Percentiles rank a stretch among this genome's conserved stretches.
Evolutionary conservation across 2,329 filamentous ascomycete species (phyloP).

Genomic region (Raffaelea ambrosiae): DNA sequence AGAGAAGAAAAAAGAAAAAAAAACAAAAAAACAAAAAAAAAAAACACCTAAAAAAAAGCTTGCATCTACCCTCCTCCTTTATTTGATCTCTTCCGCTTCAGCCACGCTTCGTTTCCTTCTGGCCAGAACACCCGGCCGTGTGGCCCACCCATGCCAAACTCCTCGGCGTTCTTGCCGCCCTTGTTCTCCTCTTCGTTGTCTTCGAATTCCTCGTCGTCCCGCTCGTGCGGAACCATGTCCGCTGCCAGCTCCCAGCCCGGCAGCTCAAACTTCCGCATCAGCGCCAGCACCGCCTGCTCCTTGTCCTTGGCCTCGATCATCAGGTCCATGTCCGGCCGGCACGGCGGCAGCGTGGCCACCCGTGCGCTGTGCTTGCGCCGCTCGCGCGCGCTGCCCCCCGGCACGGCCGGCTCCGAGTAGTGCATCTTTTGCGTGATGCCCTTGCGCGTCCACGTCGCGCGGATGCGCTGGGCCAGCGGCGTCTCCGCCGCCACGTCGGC

Average conservation of each 20-base stretch:
- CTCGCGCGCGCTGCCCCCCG: conserved; percentile 59
- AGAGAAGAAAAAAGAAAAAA: too few species aligned
- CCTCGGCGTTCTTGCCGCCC: too few species aligned
- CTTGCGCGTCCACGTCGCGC: conserved; percentile 76
- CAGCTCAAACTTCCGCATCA: conserved; percentile 82
- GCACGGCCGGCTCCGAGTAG: conserved; percentile 76
- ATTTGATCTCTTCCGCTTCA: too few species aligned
- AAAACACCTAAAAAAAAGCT: too few species aligned
- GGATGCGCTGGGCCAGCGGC: conserved; percentile 66
- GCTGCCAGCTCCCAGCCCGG: conserved; percentile 70
- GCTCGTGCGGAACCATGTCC: conserved; percentile 67
- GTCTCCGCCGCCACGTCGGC: conserved; percentile 73
- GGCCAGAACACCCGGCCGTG: too few species aligned
- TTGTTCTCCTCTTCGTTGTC: too few species aligned
- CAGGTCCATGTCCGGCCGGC: conserved; percentile 76
- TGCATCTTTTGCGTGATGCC: conserved; percentile 92
- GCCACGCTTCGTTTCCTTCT: too few species aligned
- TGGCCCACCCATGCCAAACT: too few species aligned
- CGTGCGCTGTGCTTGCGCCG: conserved; percentile 78
- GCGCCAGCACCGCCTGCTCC: conserved; percentile 89
- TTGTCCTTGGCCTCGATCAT: conserved; percentile 99
- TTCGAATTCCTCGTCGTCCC: conserved; percentile 74
- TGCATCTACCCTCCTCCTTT: too few species aligned
- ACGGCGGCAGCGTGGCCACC: conserved; percentile 73
- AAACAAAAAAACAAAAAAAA: too few species aligned